phyloP scores from a whole-genome alignment of 495 filamentous ascomycete genomes.

The Penicillium chermesinum region DNA sequence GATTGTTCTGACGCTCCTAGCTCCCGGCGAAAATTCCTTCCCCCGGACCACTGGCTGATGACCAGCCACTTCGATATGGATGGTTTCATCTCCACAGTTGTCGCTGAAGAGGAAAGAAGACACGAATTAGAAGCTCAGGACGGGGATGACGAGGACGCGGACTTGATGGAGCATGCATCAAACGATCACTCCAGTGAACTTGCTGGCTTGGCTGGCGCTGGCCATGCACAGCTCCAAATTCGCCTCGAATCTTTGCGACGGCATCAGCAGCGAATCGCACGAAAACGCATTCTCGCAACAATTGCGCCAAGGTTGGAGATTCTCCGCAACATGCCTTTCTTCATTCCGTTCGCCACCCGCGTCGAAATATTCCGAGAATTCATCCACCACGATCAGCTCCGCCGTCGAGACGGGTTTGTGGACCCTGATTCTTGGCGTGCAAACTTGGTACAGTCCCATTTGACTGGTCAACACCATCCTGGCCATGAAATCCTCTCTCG shows the following conservation, averaged over 20 bases:
- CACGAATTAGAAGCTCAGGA: constrained; percentile 59
- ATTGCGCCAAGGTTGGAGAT: constrained; percentile 85
- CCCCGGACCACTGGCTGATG: constrained; percentile 89
- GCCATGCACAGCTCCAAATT: constrained; percentile 47
- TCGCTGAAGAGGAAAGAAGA: constrained; percentile 79
- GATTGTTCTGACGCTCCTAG: constrained; percentile 23
- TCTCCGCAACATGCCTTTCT: constrained; percentile 92
- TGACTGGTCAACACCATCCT: constrained; percentile 22
- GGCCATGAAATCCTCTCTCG: constrained; percentile 52
- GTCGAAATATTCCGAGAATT: constrained; percentile 95
- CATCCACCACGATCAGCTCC: constrained; percentile 72
- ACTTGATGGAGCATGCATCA: constrained; percentile 28
- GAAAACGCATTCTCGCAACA: constrained; percentile 63
- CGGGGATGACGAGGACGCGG: constrained; percentile 40
- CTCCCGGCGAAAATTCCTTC: constrained; percentile 80
- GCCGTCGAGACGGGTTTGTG: constrained; percentile 66
- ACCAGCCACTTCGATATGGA: constrained; percentile 87
- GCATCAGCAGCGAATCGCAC: constrained; percentile 58
- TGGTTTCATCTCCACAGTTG: constrained; percentile 79
- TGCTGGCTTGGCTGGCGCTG: constrained; percentile 45
- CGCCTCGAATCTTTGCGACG: constrained; percentile 50
- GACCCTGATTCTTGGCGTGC: constrained; percentile 80
- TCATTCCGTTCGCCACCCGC: constrained; percentile 86
- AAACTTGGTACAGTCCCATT: constrained; percentile 43
- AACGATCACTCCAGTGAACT: constrained; percentile 16